Percentiles rank a stretch among this genome's conserved stretches.
Evolutionary conservation across 768 basidiomycete species (phyloP).

Genomic region (Lactarius sanguifluus): DNA sequence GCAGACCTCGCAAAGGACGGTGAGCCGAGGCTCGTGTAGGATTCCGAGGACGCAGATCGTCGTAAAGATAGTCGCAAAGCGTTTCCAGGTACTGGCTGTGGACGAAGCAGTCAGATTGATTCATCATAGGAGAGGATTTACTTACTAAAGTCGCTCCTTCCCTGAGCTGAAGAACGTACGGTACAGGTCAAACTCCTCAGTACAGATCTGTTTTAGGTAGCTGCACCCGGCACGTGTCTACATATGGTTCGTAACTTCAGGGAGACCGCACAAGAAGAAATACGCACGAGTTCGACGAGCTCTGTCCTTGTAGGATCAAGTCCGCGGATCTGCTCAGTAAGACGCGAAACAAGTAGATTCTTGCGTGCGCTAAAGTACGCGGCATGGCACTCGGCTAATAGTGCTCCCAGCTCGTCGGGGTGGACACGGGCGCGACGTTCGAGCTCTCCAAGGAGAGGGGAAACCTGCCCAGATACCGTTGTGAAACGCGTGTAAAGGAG

Average conservation of each 20-base stretch:
- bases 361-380: conserved; percentile 81
- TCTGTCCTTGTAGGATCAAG: conserved; percentile 79
- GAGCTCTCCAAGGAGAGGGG: conserved; percentile 80
- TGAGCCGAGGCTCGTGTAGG: conserved; percentile 86
- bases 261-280: conserved; percentile 6
- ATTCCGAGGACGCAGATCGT: conserved; percentile 96
- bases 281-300: conserved; percentile 78
- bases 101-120: conserved; percentile 1
- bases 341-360: conserved; percentile 64
- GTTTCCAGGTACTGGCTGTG: conserved; percentile 85
- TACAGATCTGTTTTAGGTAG: conserved; percentile 88
- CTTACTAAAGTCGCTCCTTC: conserved; percentile 70
- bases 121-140: conserved; percentile 23
- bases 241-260: conserved; percentile 8
- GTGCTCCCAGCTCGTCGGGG: conserved; percentile 79
- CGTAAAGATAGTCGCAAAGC: conserved; percentile 92
- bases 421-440: conserved; percentile 73
- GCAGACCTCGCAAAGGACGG: conserved; percentile 90
- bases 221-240: conserved; percentile 91
- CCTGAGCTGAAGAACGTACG: conserved; percentile 86
- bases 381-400: conserved; percentile 83
- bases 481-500: conserved; percentile 89
- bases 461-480: conserved; percentile 65
- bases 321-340: conserved; percentile 78
- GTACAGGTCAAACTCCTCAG: conserved; percentile 86